phyloP scores from a whole-genome alignment of 371 early-diverging fungal genomes.

The Mortierella sp. region DNA sequence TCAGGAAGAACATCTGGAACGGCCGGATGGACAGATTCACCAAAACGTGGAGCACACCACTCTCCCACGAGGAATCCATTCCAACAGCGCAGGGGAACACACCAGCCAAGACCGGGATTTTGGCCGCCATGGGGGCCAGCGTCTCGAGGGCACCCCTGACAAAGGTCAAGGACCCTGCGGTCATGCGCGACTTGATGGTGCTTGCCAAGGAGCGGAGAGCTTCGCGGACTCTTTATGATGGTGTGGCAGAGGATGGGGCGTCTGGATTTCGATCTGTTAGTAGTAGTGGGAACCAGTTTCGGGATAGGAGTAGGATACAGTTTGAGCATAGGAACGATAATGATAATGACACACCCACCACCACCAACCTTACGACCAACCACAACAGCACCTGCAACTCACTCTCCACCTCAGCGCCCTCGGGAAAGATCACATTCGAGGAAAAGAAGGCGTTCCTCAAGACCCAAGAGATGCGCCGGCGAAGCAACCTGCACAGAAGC shows the following conservation, averaged over 20 bases:
- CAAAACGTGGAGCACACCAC: constrained; percentile 17
- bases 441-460: constrained; percentile 22
- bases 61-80: neutral
- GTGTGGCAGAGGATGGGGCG: neutral
- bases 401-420: no score
- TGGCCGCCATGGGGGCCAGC: neutral
- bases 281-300: neutral
- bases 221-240: neutral
- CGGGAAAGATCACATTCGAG: constrained; percentile 12
- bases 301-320: neutral
- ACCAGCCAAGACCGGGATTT: neutral
- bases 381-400: neutral
- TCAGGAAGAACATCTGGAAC: constrained; percentile 2
- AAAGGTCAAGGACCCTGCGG: constrained; percentile 25
- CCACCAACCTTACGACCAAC: neutral
- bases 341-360: constrained; percentile 5
- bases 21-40: neutral
- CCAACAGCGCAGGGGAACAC: neutral
- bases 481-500: constrained; percentile 2
- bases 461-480: constrained; percentile 20
- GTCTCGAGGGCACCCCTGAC: constrained; percentile 13
- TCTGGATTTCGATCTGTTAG: neutral
- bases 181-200: constrained; percentile 20
- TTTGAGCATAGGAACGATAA: neutral
- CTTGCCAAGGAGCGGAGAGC: constrained; percentile 14